Conservation (phyloP, 257 asterid genomes). For the Eucommia ulmoides region DNA sequence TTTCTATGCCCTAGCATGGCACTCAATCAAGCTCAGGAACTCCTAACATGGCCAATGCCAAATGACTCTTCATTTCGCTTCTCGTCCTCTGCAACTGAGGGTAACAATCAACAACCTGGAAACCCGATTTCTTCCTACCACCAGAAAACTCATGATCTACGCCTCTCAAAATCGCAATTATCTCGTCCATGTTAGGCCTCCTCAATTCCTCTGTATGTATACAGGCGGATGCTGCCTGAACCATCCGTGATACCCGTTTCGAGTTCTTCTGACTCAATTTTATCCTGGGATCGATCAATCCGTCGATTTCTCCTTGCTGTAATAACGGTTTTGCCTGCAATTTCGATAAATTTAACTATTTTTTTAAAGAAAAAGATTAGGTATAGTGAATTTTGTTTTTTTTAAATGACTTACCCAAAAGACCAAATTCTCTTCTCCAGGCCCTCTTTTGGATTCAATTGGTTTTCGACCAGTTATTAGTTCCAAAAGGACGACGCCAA, state of each 20-base stretch:
- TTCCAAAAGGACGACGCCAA: slow-evolving; percentile 82
- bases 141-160: slow-evolving; percentile 15
- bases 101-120: slow-evolving; percentile 18
- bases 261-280: slow-evolving; percentile 20
- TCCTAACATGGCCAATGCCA: slow-evolving; percentile 88
- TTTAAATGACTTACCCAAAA: slow-evolving; percentile 58
- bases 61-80: slow-evolving; percentile 73
- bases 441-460: slow-evolving; percentile 67
- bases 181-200: slow-evolving; percentile 54
- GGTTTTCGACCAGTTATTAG: slow-evolving; percentile 82
- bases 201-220: slow-evolving; percentile 43
- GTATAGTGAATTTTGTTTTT: no score
- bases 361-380: no score
- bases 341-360: no score
- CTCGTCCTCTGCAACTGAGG: slow-evolving; percentile 39
- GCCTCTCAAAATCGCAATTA: slow-evolving; percentile 43
- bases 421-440: slow-evolving; percentile 81
- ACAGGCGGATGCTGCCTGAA: slow-evolving; percentile 65
- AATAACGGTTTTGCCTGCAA: slow-evolving; percentile 61
- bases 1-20: no score
- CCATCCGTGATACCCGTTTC: slow-evolving; percentile 28
- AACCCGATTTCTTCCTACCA: slow-evolving; percentile 25
- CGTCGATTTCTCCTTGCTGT: slow-evolving; percentile 44
- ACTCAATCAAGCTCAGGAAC: slow-evolving; percentile 62
- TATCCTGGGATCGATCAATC: slow-evolving; percentile 40